Evolutionary conservation across 192 early-diverging fungal species (phyloP), one percentile per base, ranked within the genome.

Genomic region (Bifiguratus adelaidae): DNA sequence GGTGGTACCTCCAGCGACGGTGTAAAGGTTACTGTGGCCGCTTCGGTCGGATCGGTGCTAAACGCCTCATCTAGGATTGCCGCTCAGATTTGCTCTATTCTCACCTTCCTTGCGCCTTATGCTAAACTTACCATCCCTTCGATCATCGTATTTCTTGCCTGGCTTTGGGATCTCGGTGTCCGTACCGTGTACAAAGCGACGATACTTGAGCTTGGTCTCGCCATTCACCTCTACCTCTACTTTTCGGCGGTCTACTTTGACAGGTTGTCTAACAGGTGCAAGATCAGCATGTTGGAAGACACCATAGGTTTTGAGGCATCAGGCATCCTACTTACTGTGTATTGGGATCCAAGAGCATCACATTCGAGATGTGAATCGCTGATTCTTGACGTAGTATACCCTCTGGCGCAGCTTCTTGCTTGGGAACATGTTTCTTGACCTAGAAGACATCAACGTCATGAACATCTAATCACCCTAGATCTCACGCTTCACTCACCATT

Each of bases 311-410:
- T 19, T 20, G 2, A 44, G 35, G 4, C 7, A 32, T 25, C 20
- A 13, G 25, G n/a, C 2, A 7, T 47, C 8, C 20, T 16, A 18
- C 56, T 38, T 61, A 70, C 67, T 61, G 47, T 9, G 64, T 62
- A 34, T 66, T 56, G 24, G 68, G 68, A 38, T 70, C 52, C 25
- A 66, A 35, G 15, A 67, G 56, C 56, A 63, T 58, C 26, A 70
- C 60, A 50, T 70, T 70, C 13, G 68, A 67, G 30, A 67, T 30
- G 49, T 70, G 68, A 46, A 70, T 70, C 29, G 68, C 51, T 50
- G 45, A 46, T 33, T 62, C 46, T 45, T 50, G 53, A 48, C 56
- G 33, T 43, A 58, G 47, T 20, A 55, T 58, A 35, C 62, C 62
- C 21, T 65, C 56, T 32, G 62, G 62, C 8, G 56, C 62, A 16